A percentile compares a stretch with the other conserved stretches of the same genome.
phyloP scores from a whole-genome alignment of 1,284 basidiomycete species.

The Ustilago loliicola region DNA sequence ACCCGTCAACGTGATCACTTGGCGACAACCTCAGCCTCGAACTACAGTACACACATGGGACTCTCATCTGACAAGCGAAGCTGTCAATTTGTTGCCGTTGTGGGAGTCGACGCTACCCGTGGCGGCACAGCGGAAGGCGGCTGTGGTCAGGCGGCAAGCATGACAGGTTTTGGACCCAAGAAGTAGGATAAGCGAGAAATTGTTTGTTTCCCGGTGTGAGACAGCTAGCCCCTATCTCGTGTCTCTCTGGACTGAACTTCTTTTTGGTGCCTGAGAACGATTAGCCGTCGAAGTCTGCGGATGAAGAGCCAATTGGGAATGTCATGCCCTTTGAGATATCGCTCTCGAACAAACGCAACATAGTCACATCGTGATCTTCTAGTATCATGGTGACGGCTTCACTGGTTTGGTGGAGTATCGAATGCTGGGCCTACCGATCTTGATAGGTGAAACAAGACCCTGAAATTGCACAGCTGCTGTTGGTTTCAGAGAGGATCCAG shows the following conservation, averaged over 20 bases:
- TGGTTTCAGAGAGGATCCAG: conserved; percentile 6
- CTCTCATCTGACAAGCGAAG: background rate
- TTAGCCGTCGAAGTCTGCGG: background rate
- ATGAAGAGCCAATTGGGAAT: background rate
- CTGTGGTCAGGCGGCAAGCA: background rate
- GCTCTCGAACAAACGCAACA: too few relatives aligned
- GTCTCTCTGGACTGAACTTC: too few relatives aligned
- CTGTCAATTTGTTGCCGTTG: too few relatives aligned
- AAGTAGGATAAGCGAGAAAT: background rate
- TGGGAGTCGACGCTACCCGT: too few relatives aligned
- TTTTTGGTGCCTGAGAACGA: conserved; percentile 3
- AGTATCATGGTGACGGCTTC: too few relatives aligned
- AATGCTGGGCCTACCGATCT: background rate
- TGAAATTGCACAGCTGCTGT: background rate
- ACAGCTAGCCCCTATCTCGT: conserved; percentile 19
- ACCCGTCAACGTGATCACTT: background rate
- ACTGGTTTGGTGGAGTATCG: background rate
- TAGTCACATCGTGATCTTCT: too few relatives aligned
- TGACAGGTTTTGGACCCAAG: background rate
- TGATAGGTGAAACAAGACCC: conserved; percentile 9
- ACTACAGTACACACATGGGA: background rate
- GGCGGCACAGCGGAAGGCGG: background rate
- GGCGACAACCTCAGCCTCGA: background rate
- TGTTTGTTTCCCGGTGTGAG: conserved; percentile 13
- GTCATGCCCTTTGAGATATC: background rate